Evolutionary conservation across 345 rosid genomes (phyloP).

Genomic region (Salix koriyanagi): DNA sequence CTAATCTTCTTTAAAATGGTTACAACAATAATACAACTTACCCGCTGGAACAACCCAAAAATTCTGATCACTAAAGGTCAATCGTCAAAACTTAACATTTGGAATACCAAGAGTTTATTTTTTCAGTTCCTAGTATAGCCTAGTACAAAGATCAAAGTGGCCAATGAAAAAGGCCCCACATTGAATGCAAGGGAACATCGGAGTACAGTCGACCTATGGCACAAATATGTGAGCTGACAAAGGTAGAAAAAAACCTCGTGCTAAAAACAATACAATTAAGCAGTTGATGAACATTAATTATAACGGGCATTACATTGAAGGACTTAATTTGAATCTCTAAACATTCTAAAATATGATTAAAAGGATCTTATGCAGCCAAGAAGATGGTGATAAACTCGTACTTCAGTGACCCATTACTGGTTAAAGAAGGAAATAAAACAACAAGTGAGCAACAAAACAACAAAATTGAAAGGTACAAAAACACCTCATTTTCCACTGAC

Average conservation of each 20-base stretch:
- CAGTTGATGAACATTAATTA: neutral
- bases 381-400: neutral
- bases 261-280: neutral
- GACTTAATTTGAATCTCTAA: neutral
- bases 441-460: neutral
- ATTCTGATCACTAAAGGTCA: neutral
- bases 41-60: neutral
- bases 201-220: neutral
- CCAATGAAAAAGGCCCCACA: neutral
- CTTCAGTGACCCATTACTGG: neutral
- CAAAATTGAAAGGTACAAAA: neutral
- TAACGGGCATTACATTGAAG: neutral
- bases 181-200: neutral
- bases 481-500: neutral
- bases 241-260: neutral
- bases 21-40: neutral
- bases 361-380: neutral
- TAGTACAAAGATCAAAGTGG: neutral
- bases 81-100: neutral
- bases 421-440: neutral
- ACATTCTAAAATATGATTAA: neutral
- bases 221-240: neutral
- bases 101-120: neutral
- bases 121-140: neutral
- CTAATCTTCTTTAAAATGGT: neutral